A percentile compares a stretch with the other conserved stretches of the same genome.
Conservation (phyloP, 148 eudicot species). For the Cornus controversa region DNA sequence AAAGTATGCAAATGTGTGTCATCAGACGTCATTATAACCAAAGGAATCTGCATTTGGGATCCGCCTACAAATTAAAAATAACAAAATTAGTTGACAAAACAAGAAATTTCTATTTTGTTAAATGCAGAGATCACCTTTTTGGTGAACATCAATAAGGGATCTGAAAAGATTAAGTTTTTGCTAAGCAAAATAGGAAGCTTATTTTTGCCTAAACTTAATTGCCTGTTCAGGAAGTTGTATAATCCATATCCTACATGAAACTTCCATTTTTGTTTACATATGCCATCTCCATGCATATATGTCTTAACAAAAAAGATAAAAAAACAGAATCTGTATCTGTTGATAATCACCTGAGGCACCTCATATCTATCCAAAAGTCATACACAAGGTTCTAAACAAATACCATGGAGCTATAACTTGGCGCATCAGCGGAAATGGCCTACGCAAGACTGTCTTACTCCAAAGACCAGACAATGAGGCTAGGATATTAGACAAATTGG, state of each 20-base stretch:
- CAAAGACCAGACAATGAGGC: not conserved
- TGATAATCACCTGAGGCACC: not conserved
- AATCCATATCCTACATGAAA: not conserved
- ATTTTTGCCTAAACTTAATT: not conserved
- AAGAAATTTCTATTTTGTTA: not conserved
- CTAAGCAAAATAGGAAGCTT: not conserved
- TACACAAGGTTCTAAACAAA: not conserved
- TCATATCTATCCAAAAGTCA: too few relatives aligned
- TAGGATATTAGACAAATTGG: not conserved
- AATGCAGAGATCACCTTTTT: not conserved
- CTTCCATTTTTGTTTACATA: too few relatives aligned
- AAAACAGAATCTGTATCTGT: too few relatives aligned
- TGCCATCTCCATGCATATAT: too few relatives aligned
- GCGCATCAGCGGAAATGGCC: not conserved
- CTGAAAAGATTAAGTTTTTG: not conserved
- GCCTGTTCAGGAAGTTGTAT: not conserved
- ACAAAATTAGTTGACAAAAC: conserved; percentile 8
- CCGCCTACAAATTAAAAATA: conserved; percentile 50
- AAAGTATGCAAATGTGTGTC: conserved; percentile 82
- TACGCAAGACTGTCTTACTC: not conserved
- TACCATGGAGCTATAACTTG: not conserved
- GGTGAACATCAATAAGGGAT: not conserved
- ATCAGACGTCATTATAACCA: conserved; percentile 96
- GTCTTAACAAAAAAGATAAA: too few relatives aligned
- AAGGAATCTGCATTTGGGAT: conserved; percentile 61